Evolutionary conservation across 345 rosid genomes (phyloP).

Genomic region (thale cress (Arabidopsis thaliana)): TAIR10.1 NC_003074.8:14907501-14908000

Average conservation of each 20-base stretch:
- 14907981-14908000: too few species aligned
- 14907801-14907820: slow-evolving; percentile 1
- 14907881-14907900: background rate
- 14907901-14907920: background rate
- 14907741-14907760: background rate
- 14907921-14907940: background rate
- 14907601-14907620: too few species aligned
- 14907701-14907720: slow-evolving; percentile 21
- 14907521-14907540: too few species aligned
- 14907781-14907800: slow-evolving; percentile 7
- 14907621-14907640: too few species aligned
- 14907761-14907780: background rate
- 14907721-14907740: slow-evolving; percentile 9
- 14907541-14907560: too few species aligned
- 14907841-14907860: background rate
- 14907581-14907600: too few species aligned
- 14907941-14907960: too few species aligned
- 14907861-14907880: slow-evolving; percentile 18
- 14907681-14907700: background rate
- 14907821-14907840: slow-evolving; percentile 20
- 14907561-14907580: too few species aligned
- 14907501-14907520: too few species aligned
- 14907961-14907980: too few species aligned
- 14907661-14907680: background rate
- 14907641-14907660: background rate